Base-by-base conservation (phyloP, 495 filamentous ascomycete genomes). In the Aspergillus cavernicola region DNA sequence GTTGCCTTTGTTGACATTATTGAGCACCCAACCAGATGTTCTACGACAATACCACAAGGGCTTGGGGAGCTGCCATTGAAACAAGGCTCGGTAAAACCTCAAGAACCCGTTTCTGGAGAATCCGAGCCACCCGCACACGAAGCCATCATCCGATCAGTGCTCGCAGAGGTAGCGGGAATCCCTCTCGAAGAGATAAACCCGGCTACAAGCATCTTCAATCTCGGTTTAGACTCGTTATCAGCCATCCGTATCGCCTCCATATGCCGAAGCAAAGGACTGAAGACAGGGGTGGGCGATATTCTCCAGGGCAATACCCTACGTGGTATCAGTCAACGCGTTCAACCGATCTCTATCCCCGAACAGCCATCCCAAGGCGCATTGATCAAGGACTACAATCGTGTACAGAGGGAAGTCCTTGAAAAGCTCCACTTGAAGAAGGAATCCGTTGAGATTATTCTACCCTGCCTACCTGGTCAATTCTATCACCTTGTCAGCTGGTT, bases 401-500 rank as follows among this genome's bases (percentile, higher is more conserved):
- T n/a, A n/a, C n/a, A n/a, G n/a, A n/a, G n/a, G n/a, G n/a, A n/a
- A n/a, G n/a, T n/a, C n/a, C n/a, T n/a, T n/a, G n/a, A n/a, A n/a
- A 53, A 2, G 36, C 75, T 28, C 57, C 73, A 29, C 51, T 66
- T 8, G 46, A 65, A 16, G 4, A 19, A 55, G 12, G 56, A 66
- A 3, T 54, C 72, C 3, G 62, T 85, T 32, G 81, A 88, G 51
- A 61, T 57, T 3, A 40, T 83, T 1, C 56, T 83, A 0, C 86
- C 85, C 1, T 84, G 80, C 8, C 78, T 84, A 12, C 66, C 85
- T 0, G 86, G 87, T 52, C 87, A 90, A 62, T 61, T 81, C 0
- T 86, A 86, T 58, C 85, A 87, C 76, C 67, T 90, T 6, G 79
- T 74, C 4, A 70, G 66, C 6, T 89, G 87, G 87, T 71, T 80